phyloP scores from a whole-genome alignment of 352 stramenopile genomes.

The Pythium plurisporium region DNA sequence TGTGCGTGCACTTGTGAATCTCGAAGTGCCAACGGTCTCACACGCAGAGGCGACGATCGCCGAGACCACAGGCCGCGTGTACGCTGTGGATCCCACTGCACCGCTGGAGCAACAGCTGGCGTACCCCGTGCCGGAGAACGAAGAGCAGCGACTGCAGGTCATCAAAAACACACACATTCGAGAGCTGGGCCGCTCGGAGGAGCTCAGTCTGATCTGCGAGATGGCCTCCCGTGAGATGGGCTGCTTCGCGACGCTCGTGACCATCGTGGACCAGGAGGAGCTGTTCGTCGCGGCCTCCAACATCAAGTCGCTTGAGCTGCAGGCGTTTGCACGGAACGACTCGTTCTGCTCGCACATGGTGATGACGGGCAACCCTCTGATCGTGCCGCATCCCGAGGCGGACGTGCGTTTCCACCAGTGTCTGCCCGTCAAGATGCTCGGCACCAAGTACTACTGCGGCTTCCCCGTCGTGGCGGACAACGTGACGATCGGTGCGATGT shows the following conservation, averaged over 20 bases:
- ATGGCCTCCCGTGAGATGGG: slow-evolving; percentile 49
- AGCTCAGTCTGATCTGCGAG: slow-evolving; percentile 67
- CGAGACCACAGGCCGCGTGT: slow-evolving; percentile 41
- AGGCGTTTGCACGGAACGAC: slow-evolving; percentile 47
- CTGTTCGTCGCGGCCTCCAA: slow-evolving; percentile 48
- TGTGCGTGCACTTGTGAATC: neutral
- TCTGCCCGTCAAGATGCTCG: slow-evolving; percentile 23
- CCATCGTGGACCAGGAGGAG: slow-evolving; percentile 48
- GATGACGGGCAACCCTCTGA: slow-evolving; percentile 49
- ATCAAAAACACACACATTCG: slow-evolving; percentile 45
- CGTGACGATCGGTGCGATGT: slow-evolving; percentile 54
- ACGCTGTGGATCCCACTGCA: slow-evolving; percentile 30
- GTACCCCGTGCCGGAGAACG: slow-evolving; percentile 36
- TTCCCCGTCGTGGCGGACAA: slow-evolving; percentile 50
- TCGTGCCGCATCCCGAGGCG: slow-evolving; percentile 50
- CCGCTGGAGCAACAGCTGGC: slow-evolving; percentile 30
- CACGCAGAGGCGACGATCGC: slow-evolving; percentile 22
- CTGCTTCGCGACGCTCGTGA: slow-evolving; percentile 56
- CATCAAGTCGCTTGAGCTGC: slow-evolving; percentile 25
- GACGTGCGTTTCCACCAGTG: slow-evolving; percentile 66
- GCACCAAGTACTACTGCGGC: slow-evolving; percentile 70
- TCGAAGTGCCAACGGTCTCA: slow-evolving; percentile 5
- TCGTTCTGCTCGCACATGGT: slow-evolving; percentile 66
- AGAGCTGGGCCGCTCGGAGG: slow-evolving; percentile 44
- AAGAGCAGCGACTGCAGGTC: slow-evolving; percentile 38